Evolutionary conservation across 202 grass and related monocot genomes (phyloP).

Genomic region (Hordeum pubiflorum): DNA sequence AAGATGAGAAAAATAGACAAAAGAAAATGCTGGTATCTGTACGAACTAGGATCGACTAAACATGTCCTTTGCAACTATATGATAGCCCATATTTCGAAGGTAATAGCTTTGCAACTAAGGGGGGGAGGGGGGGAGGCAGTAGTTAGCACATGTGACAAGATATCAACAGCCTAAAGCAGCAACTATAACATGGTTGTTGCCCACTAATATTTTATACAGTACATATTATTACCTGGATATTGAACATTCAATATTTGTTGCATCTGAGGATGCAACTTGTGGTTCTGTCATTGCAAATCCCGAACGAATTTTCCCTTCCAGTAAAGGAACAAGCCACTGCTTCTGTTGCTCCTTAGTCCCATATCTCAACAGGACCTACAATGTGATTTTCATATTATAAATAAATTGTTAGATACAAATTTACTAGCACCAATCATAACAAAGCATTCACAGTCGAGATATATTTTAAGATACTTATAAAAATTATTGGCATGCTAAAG

Average conservation of each 20-base stretch:
- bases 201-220: not conserved
- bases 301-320: constrained; percentile 82
- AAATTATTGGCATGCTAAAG: not conserved
- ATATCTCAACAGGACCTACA: constrained; percentile 86
- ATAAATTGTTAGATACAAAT: not conserved
- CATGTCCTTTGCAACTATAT: not conserved
- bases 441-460: not conserved
- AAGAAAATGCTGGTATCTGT: not conserved
- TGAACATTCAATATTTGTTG: constrained; percentile 96
- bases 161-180: not conserved
- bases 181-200: not conserved
- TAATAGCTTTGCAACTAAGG: not conserved
- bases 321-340: constrained; percentile 76
- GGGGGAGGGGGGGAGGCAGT: not conserved
- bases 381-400: constrained; percentile 1
- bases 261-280: constrained; percentile 97
- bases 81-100: not conserved
- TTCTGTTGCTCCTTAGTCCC: constrained; percentile 86
- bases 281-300: constrained; percentile 99
- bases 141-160: not conserved
- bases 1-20: not conserved
- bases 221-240: constrained; percentile 54
- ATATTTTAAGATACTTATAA: not conserved
- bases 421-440: not conserved
- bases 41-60: not conserved